Evolutionary conservation across 2,329 filamentous ascomycete genomes (phyloP).

Genomic region (Fusarium oxysporum): DNA sequence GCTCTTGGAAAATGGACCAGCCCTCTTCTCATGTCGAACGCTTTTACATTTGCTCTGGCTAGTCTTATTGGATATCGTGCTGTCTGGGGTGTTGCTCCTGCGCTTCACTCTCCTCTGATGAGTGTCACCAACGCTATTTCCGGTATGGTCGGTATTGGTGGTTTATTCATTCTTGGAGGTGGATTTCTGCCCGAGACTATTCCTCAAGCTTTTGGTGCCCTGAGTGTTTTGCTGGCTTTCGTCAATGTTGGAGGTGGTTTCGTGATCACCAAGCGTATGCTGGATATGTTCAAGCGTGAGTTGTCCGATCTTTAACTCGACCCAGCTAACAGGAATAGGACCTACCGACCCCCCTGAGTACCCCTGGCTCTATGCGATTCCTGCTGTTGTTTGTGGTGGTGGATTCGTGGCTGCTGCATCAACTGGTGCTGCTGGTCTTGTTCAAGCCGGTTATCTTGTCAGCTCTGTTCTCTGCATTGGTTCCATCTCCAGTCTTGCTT

Average conservation of each 20-base stretch:
- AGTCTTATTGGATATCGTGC: conserved; percentile 89
- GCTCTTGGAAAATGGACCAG: conserved; percentile 84
- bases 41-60: conserved; percentile 85
- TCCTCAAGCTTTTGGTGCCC: conserved; percentile 80
- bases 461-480: conserved; percentile 88
- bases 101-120: conserved; percentile 90
- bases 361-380: conserved; percentile 86
- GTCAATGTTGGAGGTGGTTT: conserved; percentile 92
- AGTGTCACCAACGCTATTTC: conserved; percentile 94
- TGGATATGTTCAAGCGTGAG: conserved; percentile 87
- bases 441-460: conserved; percentile 88
- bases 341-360: conserved; percentile 90
- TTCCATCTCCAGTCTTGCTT: conserved; percentile 83
- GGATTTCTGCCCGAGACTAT: conserved; percentile 82
- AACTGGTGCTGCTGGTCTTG: conserved; percentile 84
- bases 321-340: conserved; percentile 55
- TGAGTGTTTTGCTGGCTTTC: conserved; percentile 85
- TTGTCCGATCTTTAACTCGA: not conserved
- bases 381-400: conserved; percentile 80
- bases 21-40: conserved; percentile 88
- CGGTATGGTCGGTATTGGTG: conserved; percentile 89
- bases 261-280: conserved; percentile 91
- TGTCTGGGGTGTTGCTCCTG: conserved; percentile 87
- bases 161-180: conserved; percentile 89
- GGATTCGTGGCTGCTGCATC: conserved; percentile 84